Evolutionary conservation across 257 asterid species (phyloP).

Genomic region (Marsdenia floribunda): DNA sequence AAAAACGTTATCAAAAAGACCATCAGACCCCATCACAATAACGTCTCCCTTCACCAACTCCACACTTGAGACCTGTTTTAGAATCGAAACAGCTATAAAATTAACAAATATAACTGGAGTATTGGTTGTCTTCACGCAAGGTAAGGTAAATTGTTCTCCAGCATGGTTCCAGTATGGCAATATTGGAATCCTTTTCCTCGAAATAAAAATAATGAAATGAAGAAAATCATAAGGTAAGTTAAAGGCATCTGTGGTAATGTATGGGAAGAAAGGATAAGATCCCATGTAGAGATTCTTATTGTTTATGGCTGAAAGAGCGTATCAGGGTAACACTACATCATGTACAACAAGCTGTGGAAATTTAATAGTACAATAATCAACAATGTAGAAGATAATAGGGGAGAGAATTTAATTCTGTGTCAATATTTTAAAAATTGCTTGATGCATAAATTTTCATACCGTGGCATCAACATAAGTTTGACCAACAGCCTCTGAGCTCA

Average conservation of each 20-base stretch:
- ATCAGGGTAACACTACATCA: too few species aligned
- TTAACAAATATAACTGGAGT: not conserved
- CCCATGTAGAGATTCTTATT: not conserved
- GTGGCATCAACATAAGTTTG: slow-evolving; percentile 88
- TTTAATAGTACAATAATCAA: not conserved
- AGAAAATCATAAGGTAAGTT: not conserved
- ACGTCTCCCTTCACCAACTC: slow-evolving; percentile 66
- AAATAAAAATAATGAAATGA: not conserved
- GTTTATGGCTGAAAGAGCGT: not conserved
- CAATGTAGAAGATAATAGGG: not conserved
- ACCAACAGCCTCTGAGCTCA: slow-evolving; percentile 77
- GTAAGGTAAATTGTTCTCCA: not conserved
- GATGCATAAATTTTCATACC: slow-evolving; percentile 36
- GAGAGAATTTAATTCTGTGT: not conserved
- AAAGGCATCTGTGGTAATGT: not conserved
- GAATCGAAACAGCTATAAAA: slow-evolving; percentile 2
- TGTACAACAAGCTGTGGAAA: not conserved
- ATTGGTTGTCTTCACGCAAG: not conserved
- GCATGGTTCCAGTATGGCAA: not conserved
- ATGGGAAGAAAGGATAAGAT: not conserved
- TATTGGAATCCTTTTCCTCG: not conserved
- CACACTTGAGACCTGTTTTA: slow-evolving; percentile 55
- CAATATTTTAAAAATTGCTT: slow-evolving; percentile 4
- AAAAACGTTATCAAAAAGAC: slow-evolving; percentile 74
- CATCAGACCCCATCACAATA: slow-evolving; percentile 76